Conservation (phyloP, 768 basidiomycete species). For the Fomitopsis serialis region DNA sequence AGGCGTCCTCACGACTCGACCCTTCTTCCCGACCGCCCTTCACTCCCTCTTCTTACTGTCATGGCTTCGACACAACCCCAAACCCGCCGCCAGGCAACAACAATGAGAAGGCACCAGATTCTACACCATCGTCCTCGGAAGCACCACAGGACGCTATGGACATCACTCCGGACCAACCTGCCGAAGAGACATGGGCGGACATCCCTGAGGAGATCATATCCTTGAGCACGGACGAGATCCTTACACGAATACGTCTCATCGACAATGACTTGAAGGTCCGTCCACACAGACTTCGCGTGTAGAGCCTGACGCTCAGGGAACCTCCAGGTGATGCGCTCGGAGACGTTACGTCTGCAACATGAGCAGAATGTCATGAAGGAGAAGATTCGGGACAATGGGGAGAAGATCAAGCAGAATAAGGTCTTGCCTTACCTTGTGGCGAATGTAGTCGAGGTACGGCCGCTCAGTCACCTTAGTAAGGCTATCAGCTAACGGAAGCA, state of each 20-base stretch:
- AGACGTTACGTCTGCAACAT: constrained; percentile 85
- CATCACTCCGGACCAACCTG: constrained; percentile 61
- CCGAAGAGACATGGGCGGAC: constrained; percentile 85
- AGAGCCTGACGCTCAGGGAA: constrained; percentile 1
- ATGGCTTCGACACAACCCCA: constrained; percentile 58
- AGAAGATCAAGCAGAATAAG: constrained; percentile 99
- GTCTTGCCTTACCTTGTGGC: constrained; percentile 96
- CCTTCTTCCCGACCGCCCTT: neutral
- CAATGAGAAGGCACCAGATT: constrained; percentile 47
- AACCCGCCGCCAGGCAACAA: constrained; percentile 28
- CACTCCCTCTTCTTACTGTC: constrained; percentile 8
- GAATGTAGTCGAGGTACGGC: constrained; percentile 90
- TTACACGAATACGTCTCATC: constrained; percentile 85
- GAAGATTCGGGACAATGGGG: constrained; percentile 96
- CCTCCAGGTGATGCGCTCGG: constrained; percentile 92
- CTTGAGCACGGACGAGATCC: constrained; percentile 79
- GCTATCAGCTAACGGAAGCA: constrained; percentile 25
- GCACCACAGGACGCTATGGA: constrained; percentile 53
- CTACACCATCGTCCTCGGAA: constrained; percentile 26
- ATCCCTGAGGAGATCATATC: constrained; percentile 84
- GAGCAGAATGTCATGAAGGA: constrained; percentile 97
- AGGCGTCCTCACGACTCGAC: neutral
- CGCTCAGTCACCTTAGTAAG: neutral
- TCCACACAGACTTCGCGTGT: neutral
- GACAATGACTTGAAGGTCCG: constrained; percentile 94